phyloP scores from a whole-genome alignment of 768 basidiomycete species.

The Phylloporus arenicola region DNA sequence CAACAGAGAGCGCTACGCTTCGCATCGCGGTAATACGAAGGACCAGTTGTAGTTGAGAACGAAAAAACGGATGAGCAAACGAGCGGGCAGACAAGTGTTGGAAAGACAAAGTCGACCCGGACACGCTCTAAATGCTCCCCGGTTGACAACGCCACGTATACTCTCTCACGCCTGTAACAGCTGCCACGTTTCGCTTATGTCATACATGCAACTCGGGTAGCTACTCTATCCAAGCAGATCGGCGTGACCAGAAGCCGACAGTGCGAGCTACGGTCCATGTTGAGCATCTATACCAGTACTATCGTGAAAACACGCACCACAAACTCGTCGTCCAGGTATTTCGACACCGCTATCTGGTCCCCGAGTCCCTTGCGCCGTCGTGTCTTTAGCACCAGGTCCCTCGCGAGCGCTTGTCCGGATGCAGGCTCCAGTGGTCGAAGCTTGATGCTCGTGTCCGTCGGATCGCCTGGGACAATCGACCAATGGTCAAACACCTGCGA shows the following conservation, averaged over 20 bases:
- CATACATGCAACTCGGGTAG: background rate
- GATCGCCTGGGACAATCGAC: slow-evolving; percentile 99
- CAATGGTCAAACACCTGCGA: slow-evolving; percentile 97
- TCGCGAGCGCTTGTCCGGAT: slow-evolving; percentile 88
- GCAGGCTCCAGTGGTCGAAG: slow-evolving; percentile 95
- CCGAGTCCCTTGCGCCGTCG: slow-evolving; percentile 93
- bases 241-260: slow-evolving; percentile 94
- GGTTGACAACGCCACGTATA: slow-evolving; percentile 41
- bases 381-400: slow-evolving; percentile 95
- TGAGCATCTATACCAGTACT: slow-evolving; percentile 6
- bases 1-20: slow-evolving; percentile 76
- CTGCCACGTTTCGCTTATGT: slow-evolving; percentile 1
- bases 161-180: slow-evolving; percentile 33
- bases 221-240: slow-evolving; percentile 68
- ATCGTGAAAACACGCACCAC: slow-evolving; percentile 49
- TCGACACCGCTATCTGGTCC: slow-evolving; percentile 95
- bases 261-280: slow-evolving; percentile 58
- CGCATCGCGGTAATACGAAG: slow-evolving; percentile 75
- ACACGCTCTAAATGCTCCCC: slow-evolving; percentile 32
- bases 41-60: slow-evolving; percentile 39
- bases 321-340: slow-evolving; percentile 97
- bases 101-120: slow-evolving; percentile 9
- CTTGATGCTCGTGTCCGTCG: slow-evolving; percentile 95
- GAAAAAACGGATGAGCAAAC: slow-evolving; percentile 21
- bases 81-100: slow-evolving; percentile 35